Evolutionary conservation across 306 rosid species (phyloP).

Genomic region (Prunus padus): DNA sequence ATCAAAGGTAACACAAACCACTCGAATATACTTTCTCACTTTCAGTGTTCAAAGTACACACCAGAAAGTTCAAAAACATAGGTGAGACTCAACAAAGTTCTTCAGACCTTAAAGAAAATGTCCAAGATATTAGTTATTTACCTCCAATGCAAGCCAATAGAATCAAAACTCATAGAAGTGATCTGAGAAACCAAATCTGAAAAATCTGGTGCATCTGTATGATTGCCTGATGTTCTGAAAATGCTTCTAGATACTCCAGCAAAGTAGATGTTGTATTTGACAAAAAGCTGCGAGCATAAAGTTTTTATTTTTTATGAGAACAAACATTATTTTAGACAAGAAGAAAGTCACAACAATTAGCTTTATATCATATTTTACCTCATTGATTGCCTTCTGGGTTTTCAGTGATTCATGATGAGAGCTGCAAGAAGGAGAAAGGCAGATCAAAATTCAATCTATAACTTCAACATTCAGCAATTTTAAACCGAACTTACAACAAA

Average conservation of each 20-base stretch:
- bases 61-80: background rate
- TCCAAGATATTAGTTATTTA: constrained; percentile 33
- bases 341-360: constrained; percentile 16
- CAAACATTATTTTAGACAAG: constrained; percentile 24
- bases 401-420: constrained; percentile 98
- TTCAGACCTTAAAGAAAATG: background rate
- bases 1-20: background rate
- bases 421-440: constrained; percentile 49
- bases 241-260: constrained; percentile 93
- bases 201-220: constrained; percentile 52
- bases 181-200: constrained; percentile 85
- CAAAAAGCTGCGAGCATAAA: constrained; percentile 78
- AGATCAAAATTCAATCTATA: constrained; percentile 26
- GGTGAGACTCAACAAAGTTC: background rate
- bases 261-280: constrained; percentile 95
- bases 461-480: constrained; percentile 19
- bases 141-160: constrained; percentile 97
- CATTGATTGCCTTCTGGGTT: constrained; percentile 92
- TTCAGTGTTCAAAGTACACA: background rate
- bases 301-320: background rate
- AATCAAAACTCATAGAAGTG: constrained; percentile 89
- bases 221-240: constrained; percentile 60
- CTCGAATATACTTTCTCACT: background rate
- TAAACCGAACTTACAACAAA: constrained; percentile 19
- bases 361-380: constrained; percentile 57